phyloP scores from a whole-genome alignment of 2,329 filamentous ascomycete species.

The Diaporthe aspalathi region DNA sequence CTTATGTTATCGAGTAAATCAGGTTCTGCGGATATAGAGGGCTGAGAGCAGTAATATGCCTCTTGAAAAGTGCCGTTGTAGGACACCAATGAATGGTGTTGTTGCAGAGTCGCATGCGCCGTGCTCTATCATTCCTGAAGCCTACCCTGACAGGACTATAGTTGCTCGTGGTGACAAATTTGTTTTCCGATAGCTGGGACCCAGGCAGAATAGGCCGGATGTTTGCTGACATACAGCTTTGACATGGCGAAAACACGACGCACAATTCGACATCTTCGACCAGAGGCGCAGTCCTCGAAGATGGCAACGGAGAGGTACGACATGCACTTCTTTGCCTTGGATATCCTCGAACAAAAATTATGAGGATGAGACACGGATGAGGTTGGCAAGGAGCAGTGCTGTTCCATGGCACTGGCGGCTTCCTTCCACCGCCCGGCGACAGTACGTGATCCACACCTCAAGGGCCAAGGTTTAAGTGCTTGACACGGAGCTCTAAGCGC shows the following conservation, averaged over 20 bases:
- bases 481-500: background rate
- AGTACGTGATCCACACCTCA: background rate
- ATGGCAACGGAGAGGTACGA: background rate
- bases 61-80: slow-evolving; percentile 31
- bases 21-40: slow-evolving; percentile 32
- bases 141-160: background rate
- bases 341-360: background rate
- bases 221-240: background rate
- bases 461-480: background rate
- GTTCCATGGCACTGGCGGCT: background rate
- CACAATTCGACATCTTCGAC: background rate
- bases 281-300: background rate
- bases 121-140: background rate
- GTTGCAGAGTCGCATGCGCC: background rate
- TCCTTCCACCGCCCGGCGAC: background rate
- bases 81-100: slow-evolving; percentile 19
- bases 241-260: background rate
- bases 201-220: background rate
- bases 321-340: background rate
- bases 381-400: background rate
- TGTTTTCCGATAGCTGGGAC: background rate
- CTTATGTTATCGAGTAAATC: slow-evolving; percentile 78
- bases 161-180: background rate
- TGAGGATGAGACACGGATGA: slow-evolving; percentile 2
- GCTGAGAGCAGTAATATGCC: slow-evolving; percentile 31